Base-by-base conservation (phyloP, 257 asterid species). In the Nicotiana undulata region DNA sequence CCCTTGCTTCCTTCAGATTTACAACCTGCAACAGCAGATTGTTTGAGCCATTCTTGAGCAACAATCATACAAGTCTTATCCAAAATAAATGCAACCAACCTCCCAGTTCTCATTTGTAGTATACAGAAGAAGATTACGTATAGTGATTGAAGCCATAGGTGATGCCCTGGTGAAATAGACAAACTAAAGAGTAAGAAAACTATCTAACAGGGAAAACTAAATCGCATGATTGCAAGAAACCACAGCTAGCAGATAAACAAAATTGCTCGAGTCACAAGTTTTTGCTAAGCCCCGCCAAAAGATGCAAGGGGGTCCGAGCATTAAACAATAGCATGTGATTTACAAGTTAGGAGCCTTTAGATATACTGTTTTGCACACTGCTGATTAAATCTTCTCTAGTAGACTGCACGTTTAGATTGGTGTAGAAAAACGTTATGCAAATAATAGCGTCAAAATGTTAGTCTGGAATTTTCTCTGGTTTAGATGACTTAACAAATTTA, bases 121-220 rank as follows among this genome's bases (percentile, higher is more conserved):
- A 86, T 89, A 96, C 63, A 96, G 94, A 76, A 90, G 85, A 88
- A 96, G 99, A 84, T 94, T 96, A 81, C 85, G 95, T 80, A 96
- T 90, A 84, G 99, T 96, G 80, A 96, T 91, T 86, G 99, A 94
- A 52, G 98, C 98, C 97, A 96, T 94, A 11, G 99, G 99, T 67
- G 99, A 90, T 81, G 98, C 98, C 99, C 99, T 96, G 90, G 87
- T 85, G 84, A 84, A 83, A 52, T 44, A 68, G 31, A 49, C 59
- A 60, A 65, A 37, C 76, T 80, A 81, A 76, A 63, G 58, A 79
- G 80, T 76, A 83, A 82, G 75, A 32, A 82, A 53, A 49, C n/a
- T 22, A 44, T 22, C 60, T 44, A 46, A 22, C 6, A 13, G 49
- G 51, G 20, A 63, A 63, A 16, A 72, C 40, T 15, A 12, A 24